Evolutionary conservation across 1,284 basidiomycete species (phyloP).

Genomic region (Tilletia horrida): DNA sequence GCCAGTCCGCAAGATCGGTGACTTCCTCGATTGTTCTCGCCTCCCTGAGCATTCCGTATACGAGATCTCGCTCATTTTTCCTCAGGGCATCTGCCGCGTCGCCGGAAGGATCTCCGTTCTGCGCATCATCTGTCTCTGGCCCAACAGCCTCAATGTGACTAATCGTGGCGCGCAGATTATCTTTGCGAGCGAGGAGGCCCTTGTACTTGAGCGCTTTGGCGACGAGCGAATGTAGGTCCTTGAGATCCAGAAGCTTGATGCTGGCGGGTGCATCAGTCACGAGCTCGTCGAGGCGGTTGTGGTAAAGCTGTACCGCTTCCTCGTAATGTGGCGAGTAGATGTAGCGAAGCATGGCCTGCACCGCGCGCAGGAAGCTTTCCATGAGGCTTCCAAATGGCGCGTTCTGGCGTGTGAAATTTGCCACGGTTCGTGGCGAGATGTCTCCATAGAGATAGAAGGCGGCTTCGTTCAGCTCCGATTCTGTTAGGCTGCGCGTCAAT

Average conservation of each 20-base stretch:
- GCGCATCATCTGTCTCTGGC: slow-evolving; percentile 66
- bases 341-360: slow-evolving; percentile 75
- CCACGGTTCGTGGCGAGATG: slow-evolving; percentile 63
- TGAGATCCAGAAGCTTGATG: slow-evolving; percentile 26
- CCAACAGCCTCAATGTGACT: slow-evolving; percentile 55
- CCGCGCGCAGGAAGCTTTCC: slow-evolving; percentile 72
- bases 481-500: slow-evolving; percentile 64
- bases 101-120: slow-evolving; percentile 60
- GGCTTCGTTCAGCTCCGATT: slow-evolving; percentile 73
- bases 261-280: slow-evolving; percentile 62
- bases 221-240: background rate
- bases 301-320: slow-evolving; percentile 93
- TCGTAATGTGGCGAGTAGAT: slow-evolving; percentile 61
- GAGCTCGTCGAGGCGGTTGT: slow-evolving; percentile 86
- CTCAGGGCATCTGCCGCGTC: background rate
- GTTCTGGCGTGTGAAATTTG: slow-evolving; percentile 64
- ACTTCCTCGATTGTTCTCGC: slow-evolving; percentile 72
- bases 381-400: slow-evolving; percentile 69
- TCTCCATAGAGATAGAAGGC: slow-evolving; percentile 84
- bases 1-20: slow-evolving; percentile 86
- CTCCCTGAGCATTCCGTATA: slow-evolving; percentile 50
- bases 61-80: slow-evolving; percentile 5
- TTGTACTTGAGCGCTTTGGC: slow-evolving; percentile 49
- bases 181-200: slow-evolving; percentile 44
- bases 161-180: slow-evolving; percentile 44